A percentile compares a stretch with the other conserved stretches of the same genome.
These are phyloP conservation scores for Cladosporium sp. DNA, from an alignment of 2,329 filamentous ascomycete genomes.

Conservation along the genomic window DNA sequence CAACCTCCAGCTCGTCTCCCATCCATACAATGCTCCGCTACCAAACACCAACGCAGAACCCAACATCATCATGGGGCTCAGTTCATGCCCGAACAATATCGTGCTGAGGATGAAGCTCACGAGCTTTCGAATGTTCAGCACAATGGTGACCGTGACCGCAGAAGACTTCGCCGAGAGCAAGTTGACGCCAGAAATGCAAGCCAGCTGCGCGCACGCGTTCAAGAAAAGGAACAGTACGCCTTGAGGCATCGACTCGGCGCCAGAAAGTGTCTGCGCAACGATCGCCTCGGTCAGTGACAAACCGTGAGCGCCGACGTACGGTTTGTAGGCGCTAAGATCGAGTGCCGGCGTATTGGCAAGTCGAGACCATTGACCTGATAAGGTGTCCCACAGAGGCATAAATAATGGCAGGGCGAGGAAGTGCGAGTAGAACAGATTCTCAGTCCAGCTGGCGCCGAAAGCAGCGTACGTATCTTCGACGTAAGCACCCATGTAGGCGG, in stretches of 20 bases:
- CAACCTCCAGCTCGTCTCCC: constrained; percentile 57
- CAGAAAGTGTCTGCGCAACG: constrained; percentile 3
- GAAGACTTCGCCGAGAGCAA: constrained; percentile 84
- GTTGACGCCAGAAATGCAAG: constrained; percentile 94
- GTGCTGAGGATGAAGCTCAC: constrained; percentile 88
- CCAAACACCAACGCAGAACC: constrained; percentile 85
- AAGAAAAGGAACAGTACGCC: constrained; percentile 67
- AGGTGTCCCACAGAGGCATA: constrained; percentile 63
- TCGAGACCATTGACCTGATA: constrained; percentile 60
- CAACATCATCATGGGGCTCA: constrained; percentile 70
- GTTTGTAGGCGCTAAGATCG: constrained; percentile 29
- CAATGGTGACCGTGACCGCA: constrained; percentile 91
- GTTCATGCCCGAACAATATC: constrained; percentile 83
- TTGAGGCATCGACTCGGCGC: constrained; percentile 47
- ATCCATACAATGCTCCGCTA: constrained; percentile 84
- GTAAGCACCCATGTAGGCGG: constrained; percentile 91
- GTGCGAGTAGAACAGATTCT: constrained; percentile 92
- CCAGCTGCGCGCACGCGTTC: constrained; percentile 86
- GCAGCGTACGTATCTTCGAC: constrained; percentile 83
- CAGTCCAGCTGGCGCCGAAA: constrained; percentile 87
- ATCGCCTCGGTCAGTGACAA: constrained; percentile 12
- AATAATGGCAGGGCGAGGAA: constrained; percentile 73
- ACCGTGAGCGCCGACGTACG: background rate
- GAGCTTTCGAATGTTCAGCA: constrained; percentile 90
- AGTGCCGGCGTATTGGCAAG: constrained; percentile 63